These are phyloP conservation scores for Fusarium sororula DNA, from an alignment of 2,329 filamentous ascomycete species.

Conservation along the genomic window DNA sequence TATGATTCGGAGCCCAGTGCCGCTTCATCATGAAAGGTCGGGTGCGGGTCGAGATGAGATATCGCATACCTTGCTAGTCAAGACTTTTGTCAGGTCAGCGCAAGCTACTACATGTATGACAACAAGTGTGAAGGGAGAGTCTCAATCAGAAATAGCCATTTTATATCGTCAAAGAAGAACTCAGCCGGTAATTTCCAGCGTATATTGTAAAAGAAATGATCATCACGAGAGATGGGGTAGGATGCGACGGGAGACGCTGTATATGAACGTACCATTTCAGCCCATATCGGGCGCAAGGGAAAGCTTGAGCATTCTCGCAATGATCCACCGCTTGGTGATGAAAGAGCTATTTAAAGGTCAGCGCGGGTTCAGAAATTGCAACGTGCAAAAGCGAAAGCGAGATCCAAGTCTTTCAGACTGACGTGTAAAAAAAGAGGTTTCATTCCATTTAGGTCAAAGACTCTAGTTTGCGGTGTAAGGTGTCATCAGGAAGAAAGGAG, in stretches of 20 bases:
- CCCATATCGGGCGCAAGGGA: background rate
- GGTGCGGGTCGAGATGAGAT: constrained; percentile 17
- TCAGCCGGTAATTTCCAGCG: constrained; percentile 98
- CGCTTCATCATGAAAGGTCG: constrained; percentile 76
- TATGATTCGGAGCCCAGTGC: constrained; percentile 94
- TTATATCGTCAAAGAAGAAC: constrained; percentile 79
- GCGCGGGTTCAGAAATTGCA: constrained; percentile 28
- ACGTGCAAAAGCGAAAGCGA: constrained; percentile 27
- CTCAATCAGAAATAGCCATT: constrained; percentile 85
- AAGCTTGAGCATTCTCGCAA: constrained; percentile 33
- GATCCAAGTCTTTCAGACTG: constrained; percentile 76
- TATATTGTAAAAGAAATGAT: constrained; percentile 73
- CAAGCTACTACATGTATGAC: constrained; percentile 1
- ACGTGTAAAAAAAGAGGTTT: constrained; percentile 85
- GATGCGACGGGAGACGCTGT: background rate
- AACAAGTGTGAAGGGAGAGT: constrained; percentile 17
- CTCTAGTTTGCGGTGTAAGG: constrained; percentile 92
- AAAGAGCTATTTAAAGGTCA: constrained; percentile 40
- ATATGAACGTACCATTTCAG: constrained; percentile 46
- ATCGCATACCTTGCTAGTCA: constrained; percentile 48
- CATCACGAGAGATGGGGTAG: constrained; percentile 54
- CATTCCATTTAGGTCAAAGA: constrained; percentile 89
- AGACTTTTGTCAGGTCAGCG: constrained; percentile 46
- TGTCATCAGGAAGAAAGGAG: constrained; percentile 75
- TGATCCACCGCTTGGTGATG: constrained; percentile 44